phyloP scores from a whole-genome alignment of 2,329 filamentous ascomycete species.

The Tolypocladium nubicola region DNA sequence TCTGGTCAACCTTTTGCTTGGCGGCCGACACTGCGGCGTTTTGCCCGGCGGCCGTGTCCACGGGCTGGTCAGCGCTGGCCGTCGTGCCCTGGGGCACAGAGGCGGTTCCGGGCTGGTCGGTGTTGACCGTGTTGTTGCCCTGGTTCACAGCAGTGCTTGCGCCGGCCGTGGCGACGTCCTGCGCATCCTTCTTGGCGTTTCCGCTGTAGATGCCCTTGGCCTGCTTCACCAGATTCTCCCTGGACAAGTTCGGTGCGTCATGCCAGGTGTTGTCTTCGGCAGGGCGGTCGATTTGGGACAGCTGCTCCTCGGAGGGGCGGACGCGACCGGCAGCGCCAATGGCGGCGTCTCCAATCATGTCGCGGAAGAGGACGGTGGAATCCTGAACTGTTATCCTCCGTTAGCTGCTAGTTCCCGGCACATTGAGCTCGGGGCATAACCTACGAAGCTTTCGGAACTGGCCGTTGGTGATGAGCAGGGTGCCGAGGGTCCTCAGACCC shows the following conservation, averaged over 20 bases:
- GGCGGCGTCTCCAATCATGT: constrained; percentile 87
- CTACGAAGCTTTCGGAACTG: constrained; percentile 84
- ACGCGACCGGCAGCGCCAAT: constrained; percentile 65
- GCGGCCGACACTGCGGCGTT: constrained; percentile 29
- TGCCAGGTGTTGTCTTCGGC: constrained; percentile 93
- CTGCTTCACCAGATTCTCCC: constrained; percentile 58
- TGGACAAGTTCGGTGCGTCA: constrained; percentile 67
- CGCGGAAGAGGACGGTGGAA: constrained; percentile 68
- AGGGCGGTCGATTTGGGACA: constrained; percentile 68
- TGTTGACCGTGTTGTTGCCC: constrained; percentile 19
- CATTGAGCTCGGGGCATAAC: constrained; percentile 22
- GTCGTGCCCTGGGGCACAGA: constrained; percentile 2
- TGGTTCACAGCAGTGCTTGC: constrained; percentile 40
- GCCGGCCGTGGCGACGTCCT: constrained; percentile 49
- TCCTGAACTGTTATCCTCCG: constrained; percentile 50
- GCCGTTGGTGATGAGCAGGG: constrained; percentile 85
- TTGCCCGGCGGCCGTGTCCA: constrained; percentile 29
- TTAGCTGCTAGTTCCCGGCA: constrained; percentile 3
- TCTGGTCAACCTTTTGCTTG: constrained; percentile 48
- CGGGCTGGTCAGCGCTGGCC: constrained; percentile 37
- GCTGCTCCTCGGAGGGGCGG: constrained; percentile 66
- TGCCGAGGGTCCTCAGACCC: constrained; percentile 79
- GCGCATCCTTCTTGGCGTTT: constrained; percentile 44
- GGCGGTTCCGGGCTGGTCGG: constrained; percentile 34
- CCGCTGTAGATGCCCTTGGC: constrained; percentile 51